Evolutionary conservation across 148 eudicot species (phyloP).

Genomic region (Rhododendron simsii): DNA sequence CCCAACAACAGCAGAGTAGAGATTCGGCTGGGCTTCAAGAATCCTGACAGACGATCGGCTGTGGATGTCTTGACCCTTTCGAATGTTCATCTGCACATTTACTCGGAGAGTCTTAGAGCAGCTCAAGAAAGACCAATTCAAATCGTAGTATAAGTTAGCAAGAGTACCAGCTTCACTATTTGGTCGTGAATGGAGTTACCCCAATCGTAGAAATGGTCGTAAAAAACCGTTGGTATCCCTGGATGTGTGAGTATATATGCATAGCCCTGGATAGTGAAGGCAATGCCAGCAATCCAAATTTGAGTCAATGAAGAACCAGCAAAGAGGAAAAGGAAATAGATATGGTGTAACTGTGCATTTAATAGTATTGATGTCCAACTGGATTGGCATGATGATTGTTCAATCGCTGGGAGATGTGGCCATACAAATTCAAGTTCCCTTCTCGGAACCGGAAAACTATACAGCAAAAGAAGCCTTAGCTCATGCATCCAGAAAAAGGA

Average conservation of each 20-base stretch:
- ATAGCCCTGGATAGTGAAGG: slow-evolving; percentile 58
- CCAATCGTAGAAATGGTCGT: slow-evolving; percentile 92
- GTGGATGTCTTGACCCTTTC: slow-evolving; percentile 55
- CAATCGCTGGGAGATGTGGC: not conserved
- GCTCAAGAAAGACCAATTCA: not conserved
- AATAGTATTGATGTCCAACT: not conserved
- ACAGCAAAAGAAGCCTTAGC: not conserved
- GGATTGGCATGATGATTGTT: not conserved
- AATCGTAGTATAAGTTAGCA: not conserved
- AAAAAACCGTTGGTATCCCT: slow-evolving; percentile 77
- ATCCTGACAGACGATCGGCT: slow-evolving; percentile 71
- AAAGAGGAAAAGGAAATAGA: not conserved
- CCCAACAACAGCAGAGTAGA: slow-evolving; percentile 73
- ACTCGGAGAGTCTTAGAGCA: not conserved
- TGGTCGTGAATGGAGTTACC: slow-evolving; percentile 69
- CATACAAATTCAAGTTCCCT: not conserved
- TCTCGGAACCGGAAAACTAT: not conserved
- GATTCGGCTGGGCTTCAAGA: slow-evolving; percentile 72
- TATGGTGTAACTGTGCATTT: not conserved
- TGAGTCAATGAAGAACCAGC: not conserved
- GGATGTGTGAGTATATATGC: slow-evolving; percentile 94
- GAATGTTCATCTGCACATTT: slow-evolving; percentile 53
- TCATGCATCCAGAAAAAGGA: not conserved
- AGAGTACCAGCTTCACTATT: slow-evolving; percentile 76
- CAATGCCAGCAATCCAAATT: not conserved